phyloP scores from a whole-genome alignment of 2,329 filamentous ascomycete species.

The Dothidotthia symphoricarpi region DNA sequence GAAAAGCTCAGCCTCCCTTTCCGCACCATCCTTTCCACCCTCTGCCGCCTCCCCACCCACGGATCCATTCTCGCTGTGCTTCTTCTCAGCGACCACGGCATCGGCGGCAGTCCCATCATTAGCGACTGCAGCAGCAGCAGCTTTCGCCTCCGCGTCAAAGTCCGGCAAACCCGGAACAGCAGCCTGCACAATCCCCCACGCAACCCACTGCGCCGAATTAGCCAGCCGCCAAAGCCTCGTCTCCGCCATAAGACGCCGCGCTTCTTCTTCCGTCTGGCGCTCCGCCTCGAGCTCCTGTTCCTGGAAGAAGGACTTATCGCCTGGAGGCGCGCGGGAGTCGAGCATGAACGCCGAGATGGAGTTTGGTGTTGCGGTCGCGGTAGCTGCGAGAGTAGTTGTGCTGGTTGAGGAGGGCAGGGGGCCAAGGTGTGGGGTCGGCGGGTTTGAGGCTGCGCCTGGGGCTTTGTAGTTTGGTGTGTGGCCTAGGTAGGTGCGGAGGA shows the following conservation, averaged over 20 bases:
- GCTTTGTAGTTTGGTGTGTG: constrained; percentile 70
- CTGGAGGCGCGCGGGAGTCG: constrained; percentile 53
- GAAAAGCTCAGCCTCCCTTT: constrained; percentile 39
- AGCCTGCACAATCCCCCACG: constrained; percentile 95
- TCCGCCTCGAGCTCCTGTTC: constrained; percentile 54
- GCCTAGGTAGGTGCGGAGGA: constrained; percentile 81
- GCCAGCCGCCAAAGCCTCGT: constrained; percentile 81
- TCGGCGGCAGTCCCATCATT: too few species aligned
- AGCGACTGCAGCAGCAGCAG: constrained; percentile 8
- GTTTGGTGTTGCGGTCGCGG: constrained; percentile 35
- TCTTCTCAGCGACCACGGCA: too few species aligned
- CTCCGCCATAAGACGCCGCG: constrained; percentile 72
- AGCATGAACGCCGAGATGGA: constrained; percentile 69
- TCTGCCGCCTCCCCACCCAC: constrained; percentile 28
- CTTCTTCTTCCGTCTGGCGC: constrained; percentile 62
- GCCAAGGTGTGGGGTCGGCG: constrained; percentile 32
- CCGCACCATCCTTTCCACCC: constrained; percentile 23
- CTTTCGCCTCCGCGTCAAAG: constrained; percentile 35
- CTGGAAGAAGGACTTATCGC: constrained; percentile 33
- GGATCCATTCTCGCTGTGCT: constrained; percentile 22
- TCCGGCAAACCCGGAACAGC: constrained; percentile 72
- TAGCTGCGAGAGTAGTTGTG: constrained; percentile 24
- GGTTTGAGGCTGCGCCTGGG: constrained; percentile 54
- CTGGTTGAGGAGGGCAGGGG: constrained; percentile 35
- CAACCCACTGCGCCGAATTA: constrained; percentile 87